Conservation (phyloP, 768 basidiomycete genomes). For the Suillus alpinus region DNA sequence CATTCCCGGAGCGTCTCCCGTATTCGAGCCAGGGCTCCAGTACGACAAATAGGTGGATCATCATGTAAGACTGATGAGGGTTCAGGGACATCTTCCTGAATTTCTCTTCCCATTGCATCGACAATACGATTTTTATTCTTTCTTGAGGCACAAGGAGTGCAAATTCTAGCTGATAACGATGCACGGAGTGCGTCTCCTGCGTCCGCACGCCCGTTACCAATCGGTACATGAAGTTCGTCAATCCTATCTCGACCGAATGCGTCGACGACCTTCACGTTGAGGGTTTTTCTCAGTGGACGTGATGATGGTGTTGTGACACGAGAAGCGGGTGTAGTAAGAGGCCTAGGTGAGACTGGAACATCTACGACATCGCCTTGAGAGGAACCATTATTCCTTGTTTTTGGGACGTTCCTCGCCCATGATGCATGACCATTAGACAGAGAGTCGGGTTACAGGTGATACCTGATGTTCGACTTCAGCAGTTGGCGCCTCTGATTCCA, state of each 20-base stretch:
- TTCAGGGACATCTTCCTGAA: conserved; percentile 35
- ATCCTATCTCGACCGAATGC: conserved; percentile 57
- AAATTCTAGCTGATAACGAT: conserved; percentile 9
- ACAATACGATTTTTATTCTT: conserved; percentile 54
- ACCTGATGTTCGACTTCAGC: conserved; percentile 20
- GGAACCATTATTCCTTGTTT: background rate
- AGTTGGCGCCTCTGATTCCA: conserved; percentile 30
- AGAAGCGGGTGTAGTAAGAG: conserved; percentile 20
- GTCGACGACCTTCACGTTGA: conserved; percentile 62
- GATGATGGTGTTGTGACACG: conserved; percentile 22
- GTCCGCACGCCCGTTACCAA: conserved; percentile 17
- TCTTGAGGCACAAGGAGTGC: conserved; percentile 24
- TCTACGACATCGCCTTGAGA: conserved; percentile 5
- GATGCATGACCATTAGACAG: background rate
- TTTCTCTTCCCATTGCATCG: conserved; percentile 65
- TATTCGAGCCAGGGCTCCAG: conserved; percentile 55
- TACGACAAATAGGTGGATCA: conserved; percentile 30
- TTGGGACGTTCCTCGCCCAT: background rate
- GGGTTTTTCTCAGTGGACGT: conserved; percentile 43
- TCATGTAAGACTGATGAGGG: conserved; percentile 20
- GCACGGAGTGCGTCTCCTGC: conserved; percentile 12
- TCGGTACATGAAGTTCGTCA: conserved; percentile 12
- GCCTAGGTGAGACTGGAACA: conserved; percentile 5
- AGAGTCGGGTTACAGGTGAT: conserved; percentile 16
- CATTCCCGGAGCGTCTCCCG: conserved; percentile 57